Evolutionary conservation across 805 yeast genomes (phyloP), one percentile per base, ranked within the genome.

Genomic region (Lachancea kluyveri): DNA sequence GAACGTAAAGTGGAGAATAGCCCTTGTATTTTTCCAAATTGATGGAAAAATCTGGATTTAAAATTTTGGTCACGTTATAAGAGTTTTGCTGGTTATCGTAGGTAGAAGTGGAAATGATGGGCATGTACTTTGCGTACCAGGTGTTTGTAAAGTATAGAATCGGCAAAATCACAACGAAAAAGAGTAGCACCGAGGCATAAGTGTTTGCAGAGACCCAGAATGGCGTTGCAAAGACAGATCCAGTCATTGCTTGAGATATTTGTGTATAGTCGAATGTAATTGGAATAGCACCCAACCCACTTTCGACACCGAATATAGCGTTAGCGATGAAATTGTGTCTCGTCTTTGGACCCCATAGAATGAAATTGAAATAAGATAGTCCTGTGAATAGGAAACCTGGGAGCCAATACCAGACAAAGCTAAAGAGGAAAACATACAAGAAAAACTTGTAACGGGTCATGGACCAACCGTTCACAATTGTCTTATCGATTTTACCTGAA

Each of bases 381-480:
- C 75, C 84, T 10, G 63, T 59, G 58, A 77, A 77, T 15, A 81
- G 60, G 46, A 64, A 78, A 34, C 77, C 80, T 3, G 86, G 85
- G 42, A 80, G 57, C 76, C 80, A 78, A 46, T 73, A 74, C 70
- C 77, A 79, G 3, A 67, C 40, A 43, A 77, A 76, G 15, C 67
- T 51, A n/a, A 56, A 51, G 10, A 44, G 30, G 31, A 72, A 62
- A 2, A 62, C 63, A 21, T 60, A 31, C 18, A 62, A 39, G 55
- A 78, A 77, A 42, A 74, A 69, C 33, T 52, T 58, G 43, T 65
- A 67, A 33, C 77, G 63, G 4, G 73, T 59, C 24, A 77, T 62
- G 21, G 50, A 66, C 85, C 85, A 77, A 3, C 83, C 82, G 45
- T 72, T 64, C 18, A 73, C 68, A 5, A 48, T 46, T 41, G 67